A percentile compares a stretch with the other conserved stretches of the same genome.
Conservation (phyloP, 441 rosid species). For the Arabidopsis lyrata region DNA sequence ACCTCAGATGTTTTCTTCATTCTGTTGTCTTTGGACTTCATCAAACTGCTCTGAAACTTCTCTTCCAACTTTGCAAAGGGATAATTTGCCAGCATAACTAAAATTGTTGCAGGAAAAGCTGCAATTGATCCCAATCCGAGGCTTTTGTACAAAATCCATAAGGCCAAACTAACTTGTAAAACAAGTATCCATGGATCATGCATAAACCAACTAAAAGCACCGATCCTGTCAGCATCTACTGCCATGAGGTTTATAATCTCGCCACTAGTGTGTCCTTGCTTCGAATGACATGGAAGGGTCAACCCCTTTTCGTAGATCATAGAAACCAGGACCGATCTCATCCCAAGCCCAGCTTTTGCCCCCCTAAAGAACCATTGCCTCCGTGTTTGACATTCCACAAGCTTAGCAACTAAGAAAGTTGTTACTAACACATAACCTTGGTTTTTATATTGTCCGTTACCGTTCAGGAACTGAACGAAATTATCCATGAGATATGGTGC, state of each 20-base stretch:
- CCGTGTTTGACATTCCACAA: slow-evolving; percentile 49
- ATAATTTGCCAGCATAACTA: slow-evolving; percentile 46
- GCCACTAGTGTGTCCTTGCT: slow-evolving; percentile 52
- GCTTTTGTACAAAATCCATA: slow-evolving; percentile 52
- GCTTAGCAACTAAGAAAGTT: slow-evolving; percentile 53
- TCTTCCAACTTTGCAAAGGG: slow-evolving; percentile 54
- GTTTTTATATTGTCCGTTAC: slow-evolving; percentile 46
- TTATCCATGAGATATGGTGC: slow-evolving; percentile 85
- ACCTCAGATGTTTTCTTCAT: slow-evolving; percentile 50
- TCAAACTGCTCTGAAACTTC: slow-evolving; percentile 47
- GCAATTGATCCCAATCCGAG: slow-evolving; percentile 58
- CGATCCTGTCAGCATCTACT: slow-evolving; percentile 57
- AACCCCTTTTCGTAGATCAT: slow-evolving; percentile 55
- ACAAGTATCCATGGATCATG: slow-evolving; percentile 59
- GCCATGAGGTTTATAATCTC: slow-evolving; percentile 58
- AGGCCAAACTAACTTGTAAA: slow-evolving; percentile 55
- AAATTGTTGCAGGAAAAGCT: slow-evolving; percentile 46
- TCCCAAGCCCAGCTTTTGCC: slow-evolving; percentile 46
- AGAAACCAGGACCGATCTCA: slow-evolving; percentile 49
- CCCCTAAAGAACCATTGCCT: slow-evolving; percentile 54
- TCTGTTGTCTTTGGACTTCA: slow-evolving; percentile 51
- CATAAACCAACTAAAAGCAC: slow-evolving; percentile 51
- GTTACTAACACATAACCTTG: slow-evolving; percentile 47
- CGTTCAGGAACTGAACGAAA: slow-evolving; percentile 80
- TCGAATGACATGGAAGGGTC: slow-evolving; percentile 51